Percentiles rank a stretch among this genome's conserved stretches.
phyloP scores from a whole-genome alignment of 2,329 filamentous ascomycete genomes.

The Apiospora aurea region DNA sequence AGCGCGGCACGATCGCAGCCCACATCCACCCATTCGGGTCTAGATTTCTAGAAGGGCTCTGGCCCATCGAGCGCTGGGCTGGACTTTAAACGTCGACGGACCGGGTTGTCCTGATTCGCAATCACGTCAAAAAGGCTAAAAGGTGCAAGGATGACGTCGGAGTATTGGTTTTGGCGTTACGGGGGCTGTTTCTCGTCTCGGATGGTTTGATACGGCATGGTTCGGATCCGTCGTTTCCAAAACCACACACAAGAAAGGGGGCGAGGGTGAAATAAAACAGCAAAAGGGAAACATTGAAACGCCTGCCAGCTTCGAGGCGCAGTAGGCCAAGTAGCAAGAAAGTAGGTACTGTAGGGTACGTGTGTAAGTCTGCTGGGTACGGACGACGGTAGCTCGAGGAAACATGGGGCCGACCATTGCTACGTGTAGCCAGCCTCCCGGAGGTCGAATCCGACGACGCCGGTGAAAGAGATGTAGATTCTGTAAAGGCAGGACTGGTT shows the following conservation, averaged over 20 bases:
- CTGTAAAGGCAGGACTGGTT: background rate
- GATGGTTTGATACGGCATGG: conserved; percentile 16
- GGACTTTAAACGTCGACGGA: conserved; percentile 20
- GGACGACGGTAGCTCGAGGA: background rate
- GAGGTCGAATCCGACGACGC: background rate
- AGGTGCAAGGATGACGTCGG: conserved; percentile 19
- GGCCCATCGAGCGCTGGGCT: background rate
- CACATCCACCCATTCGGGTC: conserved; percentile 19
- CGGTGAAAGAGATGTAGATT: background rate
- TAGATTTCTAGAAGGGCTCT: conserved; percentile 11
- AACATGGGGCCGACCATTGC: conserved; percentile 2
- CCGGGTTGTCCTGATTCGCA: background rate
- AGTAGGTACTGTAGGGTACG: background rate
- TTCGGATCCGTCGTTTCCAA: conserved; percentile 14
- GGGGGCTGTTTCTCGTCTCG: conserved; percentile 18
- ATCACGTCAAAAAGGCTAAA: background rate
- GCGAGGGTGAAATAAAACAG: conserved; percentile 6
- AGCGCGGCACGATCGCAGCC: background rate
- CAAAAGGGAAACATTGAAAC: conserved; percentile 9
- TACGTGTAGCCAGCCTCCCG: background rate
- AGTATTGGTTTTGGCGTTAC: conserved; percentile 14
- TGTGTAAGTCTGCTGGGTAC: background rate
- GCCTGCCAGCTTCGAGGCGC: conserved; percentile 2
- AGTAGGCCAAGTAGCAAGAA: background rate
- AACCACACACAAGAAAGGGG: background rate